These are phyloP conservation scores for Aspergillus kassunensis DNA, from an alignment of 495 filamentous ascomycete genomes.

Conservation along the genomic window DNA sequence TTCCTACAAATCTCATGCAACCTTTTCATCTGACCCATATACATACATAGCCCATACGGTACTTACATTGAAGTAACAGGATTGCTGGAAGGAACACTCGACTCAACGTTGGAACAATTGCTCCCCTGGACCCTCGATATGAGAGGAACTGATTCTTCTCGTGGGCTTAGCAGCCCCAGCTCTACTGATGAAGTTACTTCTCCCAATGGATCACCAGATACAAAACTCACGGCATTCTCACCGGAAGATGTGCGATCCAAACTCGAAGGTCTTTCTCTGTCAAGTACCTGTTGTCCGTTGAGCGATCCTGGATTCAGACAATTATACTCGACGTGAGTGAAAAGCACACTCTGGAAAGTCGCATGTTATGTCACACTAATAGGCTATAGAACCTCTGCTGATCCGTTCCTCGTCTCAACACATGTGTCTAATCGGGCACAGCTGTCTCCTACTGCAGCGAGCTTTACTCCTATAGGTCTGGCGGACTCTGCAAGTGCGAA, in stretches of 20 bases:
- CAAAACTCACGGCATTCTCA: slow-evolving; percentile 59
- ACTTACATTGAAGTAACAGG: not conserved
- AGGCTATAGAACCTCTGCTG: slow-evolving; percentile 17
- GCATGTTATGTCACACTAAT: slow-evolving; percentile 7
- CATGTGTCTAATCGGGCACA: slow-evolving; percentile 16
- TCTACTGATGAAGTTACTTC: slow-evolving; percentile 55
- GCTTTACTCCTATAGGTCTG: slow-evolving; percentile 32
- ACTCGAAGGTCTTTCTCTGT: slow-evolving; percentile 16
- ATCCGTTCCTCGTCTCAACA: slow-evolving; percentile 27
- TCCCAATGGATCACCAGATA: slow-evolving; percentile 59
- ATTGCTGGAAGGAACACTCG: not conserved
- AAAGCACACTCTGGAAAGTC: not conserved
- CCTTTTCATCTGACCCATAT: too few species aligned
- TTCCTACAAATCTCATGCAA: too few species aligned
- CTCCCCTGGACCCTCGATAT: slow-evolving; percentile 15
- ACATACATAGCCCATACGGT: not conserved
- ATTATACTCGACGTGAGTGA: slow-evolving; percentile 22
- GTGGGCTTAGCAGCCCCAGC: slow-evolving; percentile 46
- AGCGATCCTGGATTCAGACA: slow-evolving; percentile 16
- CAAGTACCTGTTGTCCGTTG: slow-evolving; percentile 11
- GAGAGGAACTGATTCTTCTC: slow-evolving; percentile 25
- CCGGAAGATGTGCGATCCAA: slow-evolving; percentile 47
- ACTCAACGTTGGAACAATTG: too few species aligned
- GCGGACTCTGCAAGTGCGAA: slow-evolving; percentile 6
- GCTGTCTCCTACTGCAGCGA: slow-evolving; percentile 30